Conservation (phyloP, 495 filamentous ascomycete genomes). For the Talaromyces ruber region DNA sequence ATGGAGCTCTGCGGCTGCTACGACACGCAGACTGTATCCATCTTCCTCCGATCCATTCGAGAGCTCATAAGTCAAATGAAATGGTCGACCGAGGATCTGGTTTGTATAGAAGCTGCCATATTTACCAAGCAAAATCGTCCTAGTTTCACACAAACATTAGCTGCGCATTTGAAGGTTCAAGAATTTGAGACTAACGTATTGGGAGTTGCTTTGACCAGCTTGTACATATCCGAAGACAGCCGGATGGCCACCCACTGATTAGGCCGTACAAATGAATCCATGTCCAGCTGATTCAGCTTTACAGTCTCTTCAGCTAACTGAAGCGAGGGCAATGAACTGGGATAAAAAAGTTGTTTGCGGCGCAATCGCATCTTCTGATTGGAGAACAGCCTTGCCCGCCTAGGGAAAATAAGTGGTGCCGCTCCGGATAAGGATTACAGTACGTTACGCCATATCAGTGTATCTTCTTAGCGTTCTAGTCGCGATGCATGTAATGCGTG, state of each 20-base stretch:
- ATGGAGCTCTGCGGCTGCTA: slow-evolving; percentile 75
- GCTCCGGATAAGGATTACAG: not conserved
- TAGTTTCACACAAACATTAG: slow-evolving; percentile 26
- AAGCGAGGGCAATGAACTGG: not conserved
- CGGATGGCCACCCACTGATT: slow-evolving; percentile 55
- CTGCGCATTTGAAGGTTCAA: slow-evolving; percentile 2
- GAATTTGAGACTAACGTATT: slow-evolving; percentile 58
- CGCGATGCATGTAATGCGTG: not conserved
- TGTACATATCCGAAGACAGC: slow-evolving; percentile 57
- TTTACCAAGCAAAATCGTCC: slow-evolving; percentile 78
- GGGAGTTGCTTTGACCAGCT: slow-evolving; percentile 57
- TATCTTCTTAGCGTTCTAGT: not conserved
- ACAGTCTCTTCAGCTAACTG: not conserved
- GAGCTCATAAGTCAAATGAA: slow-evolving; percentile 84
- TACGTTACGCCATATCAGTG: not conserved
- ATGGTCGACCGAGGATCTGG: slow-evolving; percentile 77
- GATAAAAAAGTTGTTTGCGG: not conserved
- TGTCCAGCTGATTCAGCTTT: slow-evolving; percentile 4
- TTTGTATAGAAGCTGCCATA: slow-evolving; percentile 83
- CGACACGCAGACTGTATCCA: slow-evolving; percentile 61
- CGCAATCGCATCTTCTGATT: not conserved
- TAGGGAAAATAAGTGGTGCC: not conserved
- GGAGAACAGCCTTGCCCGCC: not conserved
- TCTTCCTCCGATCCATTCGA: slow-evolving; percentile 54
- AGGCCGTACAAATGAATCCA: slow-evolving; percentile 50